Evolutionary conservation across 768 basidiomycete species (phyloP).

Genomic region (Russula dissimulans): DNA sequence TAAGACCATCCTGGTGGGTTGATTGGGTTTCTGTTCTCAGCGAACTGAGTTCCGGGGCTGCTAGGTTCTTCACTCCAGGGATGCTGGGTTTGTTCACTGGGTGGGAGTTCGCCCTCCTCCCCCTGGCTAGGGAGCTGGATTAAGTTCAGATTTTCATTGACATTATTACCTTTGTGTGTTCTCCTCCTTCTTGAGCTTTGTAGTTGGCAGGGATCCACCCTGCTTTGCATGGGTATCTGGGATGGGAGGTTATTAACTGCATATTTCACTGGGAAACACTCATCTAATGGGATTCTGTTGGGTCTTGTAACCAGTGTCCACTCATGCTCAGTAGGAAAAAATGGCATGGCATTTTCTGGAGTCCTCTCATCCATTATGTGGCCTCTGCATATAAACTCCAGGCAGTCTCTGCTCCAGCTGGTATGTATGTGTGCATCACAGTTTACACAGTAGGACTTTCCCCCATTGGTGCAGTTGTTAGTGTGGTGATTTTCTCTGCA

Average conservation of each 20-base stretch:
- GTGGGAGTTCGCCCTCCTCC: too few relatives aligned
- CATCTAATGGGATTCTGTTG: not conserved
- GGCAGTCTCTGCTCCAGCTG: slow-evolving; percentile 11
- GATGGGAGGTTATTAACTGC: not conserved
- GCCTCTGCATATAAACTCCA: not conserved
- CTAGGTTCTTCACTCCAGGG: too few relatives aligned
- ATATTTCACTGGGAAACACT: not conserved
- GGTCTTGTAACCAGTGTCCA: slow-evolving; percentile 11
- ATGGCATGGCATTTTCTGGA: slow-evolving; percentile 18
- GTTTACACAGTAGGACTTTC: not conserved
- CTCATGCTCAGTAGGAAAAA: slow-evolving; percentile 18
- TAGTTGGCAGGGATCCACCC: too few relatives aligned
- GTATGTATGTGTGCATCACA: not conserved
- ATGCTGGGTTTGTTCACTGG: too few relatives aligned
- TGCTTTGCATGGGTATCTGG: too few relatives aligned
- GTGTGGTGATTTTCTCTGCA: slow-evolving; percentile 17
- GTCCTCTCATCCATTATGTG: not conserved
- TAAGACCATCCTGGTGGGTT: not conserved
- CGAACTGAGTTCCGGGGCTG: too few relatives aligned
- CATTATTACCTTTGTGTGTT: too few relatives aligned
- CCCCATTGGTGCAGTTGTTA: not conserved
- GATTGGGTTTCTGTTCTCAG: too few relatives aligned
- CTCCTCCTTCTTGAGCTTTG: too few relatives aligned
- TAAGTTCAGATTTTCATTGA: not conserved
- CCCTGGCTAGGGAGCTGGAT: too few relatives aligned